Evolutionary conservation across 257 asterid genomes (phyloP), one percentile per base, ranked within the genome.

Genomic region (Cruciata laevipes): DNA sequence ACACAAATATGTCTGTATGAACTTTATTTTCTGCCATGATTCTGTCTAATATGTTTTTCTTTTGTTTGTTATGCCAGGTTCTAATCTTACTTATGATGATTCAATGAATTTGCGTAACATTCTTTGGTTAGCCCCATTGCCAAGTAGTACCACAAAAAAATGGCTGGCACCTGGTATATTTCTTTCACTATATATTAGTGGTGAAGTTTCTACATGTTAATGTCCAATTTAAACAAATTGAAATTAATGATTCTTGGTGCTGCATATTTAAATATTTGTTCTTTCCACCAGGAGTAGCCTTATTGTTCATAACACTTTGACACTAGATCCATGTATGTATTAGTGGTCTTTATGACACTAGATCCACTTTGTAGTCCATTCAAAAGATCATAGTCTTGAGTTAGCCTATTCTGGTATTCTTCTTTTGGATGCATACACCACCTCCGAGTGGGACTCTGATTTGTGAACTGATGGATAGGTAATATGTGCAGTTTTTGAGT

Each of bases 41-140:
- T 27, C 51, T 65, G 73, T 60, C 58, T 63, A 51, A 23, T 56
- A 21, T 73, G 55, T 61, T 65, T 69, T 69, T 65, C 74, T 52
- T 78, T 52, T 60, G 33, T 66, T 67, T 68, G 63, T 75, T 52
- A 76, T 56, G n/a, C 37, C 91, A 89, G 98, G 97, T 62, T 86
- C 95, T 72, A 76, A 86, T 69, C 90, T 86, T 58, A 63, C 86
- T 23, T 89, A 87, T 44, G 95, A 92, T 42, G 83, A 89, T 75
- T 82, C 86, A 63, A 92, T 92, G 91, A 87, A 92, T 80, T 78
- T 92, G 77, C 86, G 98, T 63, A 92, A 92, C 77, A 86, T 92
- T 73, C 73, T 92, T 73, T 92, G 98, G 98, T 93, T 92, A 58
- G 97, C 98, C 79, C 98, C 98, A 4, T 73, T 89, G 70, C 94